Percentiles rank a stretch among this genome's conserved stretches.
phyloP scores from a whole-genome alignment of 2,329 filamentous ascomycete genomes.

The Chrysoporthe puriensis region DNA sequence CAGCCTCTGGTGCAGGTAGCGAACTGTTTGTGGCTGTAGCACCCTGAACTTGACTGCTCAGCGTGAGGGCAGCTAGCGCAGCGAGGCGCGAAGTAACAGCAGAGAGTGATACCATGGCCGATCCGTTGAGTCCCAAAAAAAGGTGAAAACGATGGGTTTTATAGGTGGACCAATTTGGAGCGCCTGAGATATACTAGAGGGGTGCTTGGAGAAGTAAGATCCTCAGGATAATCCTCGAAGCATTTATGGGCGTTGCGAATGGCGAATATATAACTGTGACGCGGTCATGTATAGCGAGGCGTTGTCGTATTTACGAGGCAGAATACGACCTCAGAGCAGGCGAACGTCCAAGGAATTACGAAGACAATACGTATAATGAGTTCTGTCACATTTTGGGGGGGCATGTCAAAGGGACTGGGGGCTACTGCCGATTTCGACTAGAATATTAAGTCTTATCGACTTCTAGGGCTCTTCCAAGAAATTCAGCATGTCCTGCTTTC shows the following conservation, averaged over 20 bases:
- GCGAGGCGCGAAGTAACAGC: background rate
- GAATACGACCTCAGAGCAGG: background rate
- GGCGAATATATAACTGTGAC: background rate
- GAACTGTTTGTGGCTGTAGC: background rate
- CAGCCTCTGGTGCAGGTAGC: constrained; percentile 1
- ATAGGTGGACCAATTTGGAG: background rate
- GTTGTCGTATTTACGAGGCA: constrained; percentile 2
- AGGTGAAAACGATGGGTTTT: background rate
- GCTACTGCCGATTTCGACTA: background rate
- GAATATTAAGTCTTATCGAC: background rate
- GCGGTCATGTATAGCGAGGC: background rate
- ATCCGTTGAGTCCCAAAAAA: background rate
- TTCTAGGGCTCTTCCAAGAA: background rate
- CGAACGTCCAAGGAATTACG: background rate
- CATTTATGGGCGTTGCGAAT: background rate
- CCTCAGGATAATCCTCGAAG: background rate
- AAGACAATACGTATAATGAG: background rate
- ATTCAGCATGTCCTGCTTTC: no score
- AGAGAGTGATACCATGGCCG: constrained; percentile 1
- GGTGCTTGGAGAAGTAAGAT: background rate
- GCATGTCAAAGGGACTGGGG: background rate
- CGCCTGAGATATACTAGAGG: no score
- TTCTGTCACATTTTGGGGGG: background rate
- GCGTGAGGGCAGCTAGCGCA: constrained; percentile 6
- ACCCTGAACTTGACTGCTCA: background rate